Base-by-base conservation (phyloP, 2,329 filamentous ascomycete genomes). In the Cladophialophora immunda region DNA sequence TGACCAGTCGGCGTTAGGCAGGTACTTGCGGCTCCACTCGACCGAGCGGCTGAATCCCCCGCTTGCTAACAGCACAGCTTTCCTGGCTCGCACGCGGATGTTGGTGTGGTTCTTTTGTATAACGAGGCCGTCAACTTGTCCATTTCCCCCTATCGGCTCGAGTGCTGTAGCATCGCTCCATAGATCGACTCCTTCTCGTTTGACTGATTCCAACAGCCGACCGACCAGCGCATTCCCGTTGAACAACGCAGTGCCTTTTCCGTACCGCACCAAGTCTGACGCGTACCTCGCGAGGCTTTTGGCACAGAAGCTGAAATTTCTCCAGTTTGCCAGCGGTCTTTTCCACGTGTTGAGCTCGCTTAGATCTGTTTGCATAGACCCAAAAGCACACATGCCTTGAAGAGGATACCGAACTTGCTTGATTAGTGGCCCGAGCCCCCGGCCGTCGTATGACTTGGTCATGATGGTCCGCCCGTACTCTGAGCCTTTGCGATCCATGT, bases 211-310 rank as follows among this genome's bases (percentile, higher is more conserved):
- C 3, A 41, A 5, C 13, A 41, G 17, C 13, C 58, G 58, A 29
- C 58, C 58, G 25, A 60, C 41, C 41, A 60, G 34, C 9, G 58
- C 58, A 30, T 60, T 60, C 2, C 58, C 58, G 22, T 52, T 52
- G 25, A 13, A 13, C 38, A 60, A 17, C 6, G 13, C 22, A 3
- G 58, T 27, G 2, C 58, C 58, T 34, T 60, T 60, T 7, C 58
- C 58, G 11, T 53, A 60, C 5, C 19, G 15, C 8, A 53, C 6
- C 41, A 60, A 11, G 41, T 60, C 58, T 8, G 22, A 4, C 11
- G 9, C 27, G 19, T 52, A 60, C 11, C 41, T 17, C 6, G 15
- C 15, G 7, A 50, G 9, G 7, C 32, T 60, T 4, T 11, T 29
- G 9, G 58, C 29, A 4, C 3, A 9, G n/a, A 30, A 30, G 27